phyloP scores from a whole-genome alignment of 2,329 filamentous ascomycete genomes.

The Ophiosphaerella narmari region DNA sequence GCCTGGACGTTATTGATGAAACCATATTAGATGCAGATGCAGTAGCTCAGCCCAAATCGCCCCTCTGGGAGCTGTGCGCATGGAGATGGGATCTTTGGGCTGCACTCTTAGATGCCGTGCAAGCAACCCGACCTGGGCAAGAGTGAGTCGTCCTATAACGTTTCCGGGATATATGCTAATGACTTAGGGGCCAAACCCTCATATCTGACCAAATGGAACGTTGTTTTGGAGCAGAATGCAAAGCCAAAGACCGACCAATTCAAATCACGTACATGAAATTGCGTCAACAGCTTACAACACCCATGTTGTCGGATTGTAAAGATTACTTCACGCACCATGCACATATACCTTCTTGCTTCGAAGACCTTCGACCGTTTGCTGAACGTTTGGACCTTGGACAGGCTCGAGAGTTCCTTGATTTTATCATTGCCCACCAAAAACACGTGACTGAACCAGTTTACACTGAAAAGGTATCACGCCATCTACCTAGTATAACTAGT shows the following conservation, averaged over 20 bases:
- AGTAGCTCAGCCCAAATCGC: not conserved
- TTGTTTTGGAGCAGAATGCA: conserved; percentile 13
- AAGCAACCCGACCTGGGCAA: conserved; percentile 2
- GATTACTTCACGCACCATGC: conserved; percentile 28
- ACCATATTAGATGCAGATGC: conserved; percentile 8
- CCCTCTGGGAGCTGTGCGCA: conserved; percentile 13
- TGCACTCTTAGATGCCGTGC: conserved; percentile 11
- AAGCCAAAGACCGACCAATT: conserved; percentile 19
- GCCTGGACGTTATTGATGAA: conserved; percentile 16
- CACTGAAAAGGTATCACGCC: not conserved
- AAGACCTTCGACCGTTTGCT: conserved; percentile 33
- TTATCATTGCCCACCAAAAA: conserved; percentile 12
- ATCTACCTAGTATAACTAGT: not conserved
- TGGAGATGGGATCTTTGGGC: conserved; percentile 23
- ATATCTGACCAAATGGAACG: conserved; percentile 11
- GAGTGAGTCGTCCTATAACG: conserved; percentile 11
- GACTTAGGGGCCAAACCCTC: conserved; percentile 6
- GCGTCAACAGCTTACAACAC: conserved; percentile 7
- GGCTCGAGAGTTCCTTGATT: conserved; percentile 16
- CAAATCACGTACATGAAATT: conserved; percentile 20
- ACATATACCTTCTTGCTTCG: conserved; percentile 29
- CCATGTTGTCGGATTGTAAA: conserved; percentile 22
- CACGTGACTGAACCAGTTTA: not conserved
- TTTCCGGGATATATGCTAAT: conserved; percentile 1
- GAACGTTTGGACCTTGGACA: conserved; percentile 16